Conservation (phyloP, 2,329 filamentous ascomycete genomes). For the Penicillium capsulatum region DNA sequence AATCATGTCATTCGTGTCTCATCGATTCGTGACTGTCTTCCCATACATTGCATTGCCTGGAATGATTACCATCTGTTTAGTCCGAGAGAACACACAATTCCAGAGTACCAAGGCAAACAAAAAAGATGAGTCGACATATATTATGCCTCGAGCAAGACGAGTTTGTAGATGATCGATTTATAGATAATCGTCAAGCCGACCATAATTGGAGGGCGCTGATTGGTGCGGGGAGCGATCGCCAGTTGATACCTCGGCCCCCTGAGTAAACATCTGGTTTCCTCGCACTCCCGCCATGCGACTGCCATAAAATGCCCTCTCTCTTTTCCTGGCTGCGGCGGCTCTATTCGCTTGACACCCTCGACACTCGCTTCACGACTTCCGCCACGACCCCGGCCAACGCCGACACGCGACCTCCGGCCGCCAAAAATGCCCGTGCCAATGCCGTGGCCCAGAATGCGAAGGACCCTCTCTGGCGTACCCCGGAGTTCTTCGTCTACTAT, state of each 20-base stretch:
- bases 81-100: no score
- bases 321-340: constrained; percentile 50
- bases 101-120: no score
- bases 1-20: no score
- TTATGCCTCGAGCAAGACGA: no score
- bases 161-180: no score
- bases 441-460: constrained; percentile 47
- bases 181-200: no score
- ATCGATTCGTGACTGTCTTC: no score
- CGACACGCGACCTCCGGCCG: constrained; percentile 45
- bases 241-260: constrained; percentile 10
- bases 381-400: constrained; percentile 64
- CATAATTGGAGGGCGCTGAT: constrained; percentile 11
- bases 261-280: constrained; percentile 20
- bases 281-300: constrained; percentile 28
- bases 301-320: constrained; percentile 42
- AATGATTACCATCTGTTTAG: no score
- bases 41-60: no score
- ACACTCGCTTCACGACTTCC: constrained; percentile 68
- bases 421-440: constrained; percentile 36
- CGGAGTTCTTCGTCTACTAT: constrained; percentile 82
- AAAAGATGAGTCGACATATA: no score
- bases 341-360: constrained; percentile 64
- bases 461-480: constrained; percentile 75
- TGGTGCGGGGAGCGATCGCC: constrained; percentile 2